Conservation (phyloP, 495 filamentous ascomycete species). For the Aspergillus panamensis region DNA sequence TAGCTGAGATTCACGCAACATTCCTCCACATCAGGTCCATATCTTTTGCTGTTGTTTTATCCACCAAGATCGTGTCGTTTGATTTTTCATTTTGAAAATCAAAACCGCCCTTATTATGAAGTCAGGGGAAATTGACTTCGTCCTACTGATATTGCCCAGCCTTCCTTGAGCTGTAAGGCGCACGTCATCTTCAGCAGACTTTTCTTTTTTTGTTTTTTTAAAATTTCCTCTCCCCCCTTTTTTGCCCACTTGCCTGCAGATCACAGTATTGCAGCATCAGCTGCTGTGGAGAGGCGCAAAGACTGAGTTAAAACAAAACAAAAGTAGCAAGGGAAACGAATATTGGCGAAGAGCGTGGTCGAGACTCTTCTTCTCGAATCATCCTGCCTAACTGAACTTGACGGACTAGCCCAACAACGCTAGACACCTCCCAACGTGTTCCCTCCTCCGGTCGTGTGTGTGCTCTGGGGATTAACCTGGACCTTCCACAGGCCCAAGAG, state of each 20-base stretch:
- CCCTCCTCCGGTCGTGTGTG: slow-evolving; percentile 18
- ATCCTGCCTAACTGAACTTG: neutral
- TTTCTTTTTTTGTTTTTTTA: slow-evolving; percentile 8
- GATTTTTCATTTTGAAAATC: no score
- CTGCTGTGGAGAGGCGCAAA: neutral
- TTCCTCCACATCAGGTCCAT: no score
- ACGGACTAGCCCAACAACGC: slow-evolving; percentile 10
- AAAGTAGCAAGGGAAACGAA: neutral
- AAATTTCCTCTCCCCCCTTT: neutral
- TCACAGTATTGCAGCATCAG: neutral
- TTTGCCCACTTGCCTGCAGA: slow-evolving; percentile 6
- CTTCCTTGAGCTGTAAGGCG: slow-evolving; percentile 1
- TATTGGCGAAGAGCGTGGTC: no score
- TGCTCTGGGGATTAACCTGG: slow-evolving; percentile 4
- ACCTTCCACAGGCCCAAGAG: neutral
- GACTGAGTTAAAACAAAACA: neutral
- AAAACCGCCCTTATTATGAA: no score
- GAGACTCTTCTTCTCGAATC: no score
- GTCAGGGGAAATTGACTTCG: no score
- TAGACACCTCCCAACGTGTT: neutral
- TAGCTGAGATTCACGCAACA: no score
- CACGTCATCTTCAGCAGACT: slow-evolving; percentile 11
- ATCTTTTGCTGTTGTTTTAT: no score
- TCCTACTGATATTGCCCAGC: neutral
- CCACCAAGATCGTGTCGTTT: no score